Base-by-base conservation (phyloP, 129 eudicot species). In the Glebionis coronaria region DNA sequence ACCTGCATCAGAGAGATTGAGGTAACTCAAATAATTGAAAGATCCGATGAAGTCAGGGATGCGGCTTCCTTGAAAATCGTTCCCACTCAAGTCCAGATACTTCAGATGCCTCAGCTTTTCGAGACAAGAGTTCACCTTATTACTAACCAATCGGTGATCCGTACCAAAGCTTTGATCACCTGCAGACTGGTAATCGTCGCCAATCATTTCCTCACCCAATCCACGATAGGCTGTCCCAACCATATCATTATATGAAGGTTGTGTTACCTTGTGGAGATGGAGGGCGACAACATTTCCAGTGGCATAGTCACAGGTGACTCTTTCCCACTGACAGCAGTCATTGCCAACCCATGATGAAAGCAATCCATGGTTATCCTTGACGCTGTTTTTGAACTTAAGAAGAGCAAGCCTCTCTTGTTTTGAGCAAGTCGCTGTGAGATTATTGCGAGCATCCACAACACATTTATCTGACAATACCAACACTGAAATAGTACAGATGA, bases 331-430 rank as follows among this genome's bases (percentile, higher is more conserved):
- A 28, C 79, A 74, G 38, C 79, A 74, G 15, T 74, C 55, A 21
- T 29, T 18, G 25, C 67, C 80, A 8, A 13, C 56, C 82, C 83
- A 79, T 13, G 79, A 62, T 0, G 72, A 51, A 10, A 73, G 76
- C 12, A 27, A 56, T 9, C 27, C 44, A 5, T 49, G 18, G 16
- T 31, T 0, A 27, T 65, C 65, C 12, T 3, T 35, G 12, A 49
- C 15, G 14, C 40, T 65, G 13, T 67, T 13, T 46, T 66, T 72
- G 65, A 72, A 78, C 20, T 60, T 61, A 12, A 73, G 47, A 44
- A 78, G 73, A 21, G 82, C 83, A 57, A 53, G 61, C 61, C 60
- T 61, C 74, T 79, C 83, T 35, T 21, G 25, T 12, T 64, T 13
- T n/a, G 5, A 45, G 40, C 74, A 56, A 9, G 38, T 18, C 16